Evolutionary conservation across 192 early-diverging fungal species (phyloP).

Genomic region (Jimgerdemannia lactiflua): DNA sequence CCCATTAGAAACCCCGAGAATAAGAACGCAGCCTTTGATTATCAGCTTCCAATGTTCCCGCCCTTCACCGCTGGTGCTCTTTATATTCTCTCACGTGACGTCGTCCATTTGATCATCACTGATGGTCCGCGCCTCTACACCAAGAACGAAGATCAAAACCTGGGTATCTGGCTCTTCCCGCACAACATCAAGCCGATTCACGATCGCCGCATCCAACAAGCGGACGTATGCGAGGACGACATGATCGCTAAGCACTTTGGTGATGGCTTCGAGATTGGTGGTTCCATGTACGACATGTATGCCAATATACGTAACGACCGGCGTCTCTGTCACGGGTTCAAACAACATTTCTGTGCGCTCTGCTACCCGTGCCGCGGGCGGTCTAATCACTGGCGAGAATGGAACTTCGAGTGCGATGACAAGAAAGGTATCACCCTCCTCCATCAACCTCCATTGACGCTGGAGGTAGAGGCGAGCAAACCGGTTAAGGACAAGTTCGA

Average conservation of each 20-base stretch:
- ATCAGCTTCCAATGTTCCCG: slow-evolving; percentile 52
- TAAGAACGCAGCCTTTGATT: slow-evolving; percentile 47
- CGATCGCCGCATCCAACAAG: slow-evolving; percentile 56
- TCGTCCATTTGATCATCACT: slow-evolving; percentile 47
- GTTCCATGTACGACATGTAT: slow-evolving; percentile 56
- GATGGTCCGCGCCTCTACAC: slow-evolving; percentile 52
- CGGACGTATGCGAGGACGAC: slow-evolving; percentile 60
- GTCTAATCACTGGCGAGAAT: slow-evolving; percentile 49
- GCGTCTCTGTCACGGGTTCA: slow-evolving; percentile 51
- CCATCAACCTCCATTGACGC: slow-evolving; percentile 15
- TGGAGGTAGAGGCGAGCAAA: slow-evolving; percentile 13
- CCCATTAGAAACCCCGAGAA: slow-evolving; percentile 49
- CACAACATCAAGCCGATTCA: slow-evolving; percentile 58
- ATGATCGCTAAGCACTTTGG: slow-evolving; percentile 63
- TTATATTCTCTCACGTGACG: slow-evolving; percentile 56
- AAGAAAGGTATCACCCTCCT: slow-evolving; percentile 49
- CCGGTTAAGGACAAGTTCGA: slow-evolving; percentile 13
- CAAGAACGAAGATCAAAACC: slow-evolving; percentile 57
- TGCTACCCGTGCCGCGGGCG: slow-evolving; percentile 55
- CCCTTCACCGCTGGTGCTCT: slow-evolving; percentile 59
- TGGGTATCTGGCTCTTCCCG: slow-evolving; percentile 59
- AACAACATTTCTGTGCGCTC: slow-evolving; percentile 43
- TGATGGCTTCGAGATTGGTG: slow-evolving; percentile 32
- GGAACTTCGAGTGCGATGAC: slow-evolving; percentile 51
- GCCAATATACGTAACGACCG: slow-evolving; percentile 41